These are phyloP conservation scores for Endogone sp. DNA, from an alignment of 192 early-diverging fungal genomes.

Conservation along the genomic window DNA sequence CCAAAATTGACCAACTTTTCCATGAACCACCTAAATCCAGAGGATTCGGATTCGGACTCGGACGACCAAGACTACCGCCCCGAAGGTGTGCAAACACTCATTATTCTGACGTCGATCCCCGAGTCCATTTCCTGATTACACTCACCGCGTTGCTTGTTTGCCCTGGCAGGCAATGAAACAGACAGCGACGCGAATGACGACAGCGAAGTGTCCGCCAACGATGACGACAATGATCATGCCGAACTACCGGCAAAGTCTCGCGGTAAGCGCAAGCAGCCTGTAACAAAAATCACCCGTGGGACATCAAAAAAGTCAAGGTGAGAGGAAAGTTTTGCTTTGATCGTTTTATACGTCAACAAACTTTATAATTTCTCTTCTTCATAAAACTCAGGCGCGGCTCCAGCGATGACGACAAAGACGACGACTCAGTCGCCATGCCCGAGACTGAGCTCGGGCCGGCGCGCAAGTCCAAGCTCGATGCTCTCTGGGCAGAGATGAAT, in stretches of 20 bases:
- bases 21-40: no score
- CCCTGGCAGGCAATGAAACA: no score
- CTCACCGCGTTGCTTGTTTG: no score
- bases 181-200: slow-evolving; percentile 4
- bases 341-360: no score
- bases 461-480: slow-evolving; percentile 37
- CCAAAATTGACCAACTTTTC: no score
- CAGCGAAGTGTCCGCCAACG: background rate
- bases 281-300: background rate
- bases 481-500: slow-evolving; percentile 57
- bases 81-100: no score
- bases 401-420: background rate
- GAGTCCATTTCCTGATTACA: no score
- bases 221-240: background rate
- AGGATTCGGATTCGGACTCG: no score
- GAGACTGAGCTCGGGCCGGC: background rate
- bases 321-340: no score
- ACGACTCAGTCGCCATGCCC: background rate
- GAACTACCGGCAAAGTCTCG: background rate
- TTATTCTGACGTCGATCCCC: no score
- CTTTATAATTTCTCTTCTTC: no score
- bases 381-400: background rate
- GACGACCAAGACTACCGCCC: no score
- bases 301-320: background rate
- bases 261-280: background rate